These are phyloP conservation scores for Aphanomyces astaci DNA, from an alignment of 352 stramenopile species.

Conservation along the genomic window DNA sequence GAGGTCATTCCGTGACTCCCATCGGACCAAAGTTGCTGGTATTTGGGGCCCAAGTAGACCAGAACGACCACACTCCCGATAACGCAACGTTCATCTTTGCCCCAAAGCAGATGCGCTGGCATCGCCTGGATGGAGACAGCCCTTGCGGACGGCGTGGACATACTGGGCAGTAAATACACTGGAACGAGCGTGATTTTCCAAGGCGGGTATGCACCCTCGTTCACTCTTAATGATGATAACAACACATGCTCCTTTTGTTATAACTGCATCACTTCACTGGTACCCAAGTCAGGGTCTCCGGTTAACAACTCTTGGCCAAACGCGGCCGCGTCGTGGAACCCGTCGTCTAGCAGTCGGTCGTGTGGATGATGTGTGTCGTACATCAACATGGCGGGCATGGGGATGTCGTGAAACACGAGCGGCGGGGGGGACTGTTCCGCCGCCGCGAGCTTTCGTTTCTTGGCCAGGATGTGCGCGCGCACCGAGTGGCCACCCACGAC, in stretches of 20 bases:
- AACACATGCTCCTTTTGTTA: slow-evolving; percentile 1
- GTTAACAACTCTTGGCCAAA: slow-evolving; percentile 5
- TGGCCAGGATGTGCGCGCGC: slow-evolving; percentile 45
- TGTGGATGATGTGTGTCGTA: too few relatives aligned
- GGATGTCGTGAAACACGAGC: not conserved
- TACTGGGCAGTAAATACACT: not conserved
- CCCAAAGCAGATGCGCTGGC: not conserved
- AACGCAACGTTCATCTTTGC: not conserved
- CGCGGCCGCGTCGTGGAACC: not conserved
- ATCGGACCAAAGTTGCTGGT: not conserved
- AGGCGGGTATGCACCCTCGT: not conserved
- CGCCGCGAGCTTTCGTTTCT: slow-evolving; percentile 4
- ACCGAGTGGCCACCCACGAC: slow-evolving; percentile 59
- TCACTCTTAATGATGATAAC: too few relatives aligned
- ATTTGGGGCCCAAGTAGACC: not conserved
- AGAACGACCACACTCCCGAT: not conserved
- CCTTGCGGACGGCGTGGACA: not conserved
- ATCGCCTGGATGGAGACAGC: not conserved
- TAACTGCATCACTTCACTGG: slow-evolving; percentile 6
- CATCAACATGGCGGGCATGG: slow-evolving; percentile 16
- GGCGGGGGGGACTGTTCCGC: not conserved
- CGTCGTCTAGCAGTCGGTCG: too few relatives aligned
- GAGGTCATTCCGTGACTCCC: not conserved
- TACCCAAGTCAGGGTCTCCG: not conserved
- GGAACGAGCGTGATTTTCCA: not conserved